These are phyloP conservation scores for Penicillium aurantiogriseum DNA, from an alignment of 2,329 filamentous ascomycete genomes.

Conservation along the genomic window DNA sequence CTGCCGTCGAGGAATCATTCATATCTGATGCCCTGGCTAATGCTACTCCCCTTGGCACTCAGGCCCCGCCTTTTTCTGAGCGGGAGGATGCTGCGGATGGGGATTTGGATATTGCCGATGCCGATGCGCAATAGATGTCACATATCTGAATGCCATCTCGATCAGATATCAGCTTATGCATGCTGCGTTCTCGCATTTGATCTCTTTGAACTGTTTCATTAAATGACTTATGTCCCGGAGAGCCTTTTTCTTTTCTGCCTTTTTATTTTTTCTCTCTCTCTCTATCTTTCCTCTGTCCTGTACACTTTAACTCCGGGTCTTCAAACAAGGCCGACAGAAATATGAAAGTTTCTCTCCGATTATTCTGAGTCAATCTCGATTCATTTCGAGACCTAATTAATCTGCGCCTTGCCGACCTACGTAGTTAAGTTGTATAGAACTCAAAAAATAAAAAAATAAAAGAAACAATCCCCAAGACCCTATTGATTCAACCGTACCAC, in stretches of 20 bases:
- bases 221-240: slow-evolving; percentile 9
- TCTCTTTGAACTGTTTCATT: slow-evolving; percentile 4
- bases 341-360: background rate
- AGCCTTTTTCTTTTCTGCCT: background rate
- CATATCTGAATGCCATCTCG: background rate
- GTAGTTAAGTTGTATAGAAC: background rate
- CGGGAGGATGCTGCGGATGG: slow-evolving; percentile 24
- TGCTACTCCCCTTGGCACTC: slow-evolving; percentile 45
- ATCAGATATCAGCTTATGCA: background rate
- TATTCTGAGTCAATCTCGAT: background rate
- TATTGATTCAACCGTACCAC: background rate
- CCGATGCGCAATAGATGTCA: slow-evolving; percentile 16
- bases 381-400: background rate
- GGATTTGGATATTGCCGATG: slow-evolving; percentile 35
- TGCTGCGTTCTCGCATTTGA: slow-evolving; percentile 1
- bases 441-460: background rate
- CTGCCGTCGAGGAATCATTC: slow-evolving; percentile 78
- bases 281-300: slow-evolving; percentile 7
- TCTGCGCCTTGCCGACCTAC: background rate
- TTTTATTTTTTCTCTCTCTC: background rate
- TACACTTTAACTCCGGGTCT: slow-evolving; percentile 12
- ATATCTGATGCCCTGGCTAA: slow-evolving; percentile 56
- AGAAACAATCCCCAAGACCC: slow-evolving; percentile 3
- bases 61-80: slow-evolving; percentile 25
- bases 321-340: background rate